Conservation (phyloP, 169 alveolate genomes). For the Theileria orientalis region DNA sequence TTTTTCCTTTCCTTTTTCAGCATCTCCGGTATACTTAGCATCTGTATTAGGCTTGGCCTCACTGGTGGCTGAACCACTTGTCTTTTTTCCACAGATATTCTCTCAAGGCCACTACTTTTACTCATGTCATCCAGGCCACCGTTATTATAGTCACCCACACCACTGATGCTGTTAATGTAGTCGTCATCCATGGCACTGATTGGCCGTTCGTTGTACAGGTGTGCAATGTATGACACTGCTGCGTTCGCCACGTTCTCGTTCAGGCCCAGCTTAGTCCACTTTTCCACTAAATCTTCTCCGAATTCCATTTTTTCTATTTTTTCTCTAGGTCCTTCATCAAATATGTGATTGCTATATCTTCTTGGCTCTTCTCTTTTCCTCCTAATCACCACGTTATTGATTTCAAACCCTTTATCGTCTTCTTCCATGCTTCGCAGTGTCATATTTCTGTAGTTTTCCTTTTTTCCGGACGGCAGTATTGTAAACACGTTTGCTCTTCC, state of each 20-base stretch:
- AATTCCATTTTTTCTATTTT: background rate
- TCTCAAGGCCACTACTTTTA: constrained; percentile 12
- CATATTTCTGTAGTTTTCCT: background rate
- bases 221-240: constrained; percentile 27
- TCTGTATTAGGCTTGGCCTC: constrained; percentile 51
- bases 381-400: background rate
- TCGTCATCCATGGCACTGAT: no score
- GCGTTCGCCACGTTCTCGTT: constrained; percentile 27
- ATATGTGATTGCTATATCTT: no score
- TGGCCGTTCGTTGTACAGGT: background rate
- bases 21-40: constrained; percentile 26
- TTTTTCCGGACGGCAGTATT: background rate
- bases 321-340: background rate
- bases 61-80: constrained; percentile 19
- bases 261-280: constrained; percentile 49
- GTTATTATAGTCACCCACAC: no score
- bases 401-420: background rate
- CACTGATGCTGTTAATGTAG: no score
- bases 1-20: constrained; percentile 16
- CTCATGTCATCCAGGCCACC: no score
- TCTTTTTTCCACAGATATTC: background rate
- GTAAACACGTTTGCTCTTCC: background rate
- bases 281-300: background rate
- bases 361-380: background rate
- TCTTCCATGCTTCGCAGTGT: background rate